Evolutionary conservation across 2,329 filamentous ascomycete species (phyloP).

Genomic region (Calcarisporium arbuscula): DNA sequence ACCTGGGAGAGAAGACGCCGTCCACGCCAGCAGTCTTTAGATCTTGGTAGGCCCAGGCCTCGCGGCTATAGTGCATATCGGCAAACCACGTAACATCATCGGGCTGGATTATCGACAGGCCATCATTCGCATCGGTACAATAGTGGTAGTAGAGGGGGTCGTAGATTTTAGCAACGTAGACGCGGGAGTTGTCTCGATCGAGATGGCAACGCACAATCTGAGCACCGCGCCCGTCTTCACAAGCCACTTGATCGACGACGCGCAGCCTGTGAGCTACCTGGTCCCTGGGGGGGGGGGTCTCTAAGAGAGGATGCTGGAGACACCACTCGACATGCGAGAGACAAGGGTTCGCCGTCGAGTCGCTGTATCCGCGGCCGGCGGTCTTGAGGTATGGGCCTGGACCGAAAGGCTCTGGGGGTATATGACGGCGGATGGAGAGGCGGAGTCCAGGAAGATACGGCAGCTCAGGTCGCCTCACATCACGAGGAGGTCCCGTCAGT

Average conservation of each 20-base stretch:
- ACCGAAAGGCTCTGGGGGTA: slow-evolving; percentile 2
- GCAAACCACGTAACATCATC: slow-evolving; percentile 4
- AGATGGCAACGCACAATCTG: slow-evolving; percentile 7
- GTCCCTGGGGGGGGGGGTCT: background rate
- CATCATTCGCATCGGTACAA: too few relatives aligned
- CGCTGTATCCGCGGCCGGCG: background rate
- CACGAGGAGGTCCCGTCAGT: too few relatives aligned
- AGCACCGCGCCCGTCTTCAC: slow-evolving; percentile 5
- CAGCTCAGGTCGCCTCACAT: background rate
- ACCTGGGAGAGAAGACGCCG: slow-evolving; percentile 1
- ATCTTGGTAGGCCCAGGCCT: slow-evolving; percentile 8
- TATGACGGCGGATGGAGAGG: background rate
- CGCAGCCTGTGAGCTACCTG: slow-evolving; percentile 1
- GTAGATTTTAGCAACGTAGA: slow-evolving; percentile 10
- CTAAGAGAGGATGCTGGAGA: background rate
- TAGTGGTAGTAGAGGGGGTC: slow-evolving; percentile 8
- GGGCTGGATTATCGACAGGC: too few relatives aligned
- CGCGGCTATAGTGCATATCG: slow-evolving; percentile 2
- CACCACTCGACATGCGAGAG: background rate
- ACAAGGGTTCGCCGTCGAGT: background rate
- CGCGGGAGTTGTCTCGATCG: background rate
- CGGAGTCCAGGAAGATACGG: background rate
- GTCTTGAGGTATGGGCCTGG: background rate
- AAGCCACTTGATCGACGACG: slow-evolving; percentile 4
- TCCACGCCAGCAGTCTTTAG: slow-evolving; percentile 1